These are phyloP conservation scores for Nakazawaea holstii DNA, from an alignment of 805 yeast genomes.

Conservation along the genomic window DNA sequence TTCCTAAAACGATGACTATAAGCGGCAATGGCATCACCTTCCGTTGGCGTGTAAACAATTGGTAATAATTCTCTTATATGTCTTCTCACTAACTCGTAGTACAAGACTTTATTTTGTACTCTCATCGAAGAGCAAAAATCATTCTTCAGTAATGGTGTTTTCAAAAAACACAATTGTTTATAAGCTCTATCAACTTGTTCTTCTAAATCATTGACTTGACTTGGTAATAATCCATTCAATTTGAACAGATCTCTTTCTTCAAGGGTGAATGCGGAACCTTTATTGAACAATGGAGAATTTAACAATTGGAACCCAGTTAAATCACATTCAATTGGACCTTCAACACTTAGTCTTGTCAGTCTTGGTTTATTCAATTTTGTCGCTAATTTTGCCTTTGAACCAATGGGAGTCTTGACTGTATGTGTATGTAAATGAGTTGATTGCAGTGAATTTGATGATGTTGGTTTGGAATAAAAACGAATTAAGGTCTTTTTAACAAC, in stretches of 20 bases:
- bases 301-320: constrained; percentile 71
- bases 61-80: constrained; percentile 86
- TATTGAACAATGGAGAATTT: constrained; percentile 87
- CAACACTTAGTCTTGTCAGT: constrained; percentile 58
- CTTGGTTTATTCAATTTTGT: constrained; percentile 47
- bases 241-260: constrained; percentile 83
- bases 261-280: constrained; percentile 89
- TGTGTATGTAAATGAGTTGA: constrained; percentile 11
- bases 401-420: constrained; percentile 51
- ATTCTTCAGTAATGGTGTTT: constrained; percentile 83
- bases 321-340: constrained; percentile 79
- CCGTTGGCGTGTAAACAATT: constrained; percentile 82
- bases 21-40: constrained; percentile 93
- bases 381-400: constrained; percentile 40
- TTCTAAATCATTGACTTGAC: constrained; percentile 75
- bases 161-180: constrained; percentile 70
- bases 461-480: constrained; percentile 8
- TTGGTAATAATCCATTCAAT: constrained; percentile 76
- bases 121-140: constrained; percentile 91
- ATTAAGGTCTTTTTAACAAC: not conserved
- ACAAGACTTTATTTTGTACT: constrained; percentile 85
- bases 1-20: constrained; percentile 90
- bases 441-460: constrained; percentile 7
- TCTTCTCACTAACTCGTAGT: constrained; percentile 81
- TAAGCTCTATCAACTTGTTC: constrained; percentile 93